phyloP scores from a whole-genome alignment of 768 basidiomycete species.

The Tremella mesenterica region DNA sequence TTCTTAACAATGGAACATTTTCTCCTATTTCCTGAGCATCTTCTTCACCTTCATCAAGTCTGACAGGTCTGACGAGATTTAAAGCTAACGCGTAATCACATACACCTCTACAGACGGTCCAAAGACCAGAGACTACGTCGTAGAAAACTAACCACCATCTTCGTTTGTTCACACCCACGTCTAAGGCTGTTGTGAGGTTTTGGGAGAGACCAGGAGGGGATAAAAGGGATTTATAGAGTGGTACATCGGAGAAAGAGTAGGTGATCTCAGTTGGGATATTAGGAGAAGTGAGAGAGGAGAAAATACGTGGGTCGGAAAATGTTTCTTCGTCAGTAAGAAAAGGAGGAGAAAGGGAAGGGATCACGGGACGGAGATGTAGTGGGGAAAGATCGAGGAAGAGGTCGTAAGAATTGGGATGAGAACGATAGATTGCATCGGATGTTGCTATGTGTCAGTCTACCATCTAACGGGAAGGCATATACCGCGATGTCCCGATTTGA shows the following conservation, averaged over 20 bases:
- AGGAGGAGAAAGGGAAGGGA: slow-evolving; percentile 3
- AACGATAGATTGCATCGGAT: slow-evolving; percentile 38
- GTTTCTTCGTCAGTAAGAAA: not conserved
- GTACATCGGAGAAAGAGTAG: slow-evolving; percentile 34
- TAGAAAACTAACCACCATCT: slow-evolving; percentile 34
- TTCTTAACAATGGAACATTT: not conserved
- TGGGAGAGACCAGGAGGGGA: slow-evolving; percentile 17
- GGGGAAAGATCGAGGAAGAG: slow-evolving; percentile 39
- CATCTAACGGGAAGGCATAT: not conserved
- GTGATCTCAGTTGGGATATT: slow-evolving; percentile 3
- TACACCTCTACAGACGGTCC: slow-evolving; percentile 38
- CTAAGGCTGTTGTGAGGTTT: not conserved
- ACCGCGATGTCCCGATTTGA: not conserved
- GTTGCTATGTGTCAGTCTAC: slow-evolving; percentile 25
- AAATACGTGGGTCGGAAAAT: not conserved
- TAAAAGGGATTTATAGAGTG: slow-evolving; percentile 31
- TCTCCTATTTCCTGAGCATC: slow-evolving; percentile 19
- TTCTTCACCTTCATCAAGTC: slow-evolving; percentile 26
- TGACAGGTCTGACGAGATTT: slow-evolving; percentile 1
- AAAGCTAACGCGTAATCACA: slow-evolving; percentile 37
- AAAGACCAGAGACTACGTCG: slow-evolving; percentile 25
- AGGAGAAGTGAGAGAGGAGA: slow-evolving; percentile 7
- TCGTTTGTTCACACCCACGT: slow-evolving; percentile 3
- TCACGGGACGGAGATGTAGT: not conserved
- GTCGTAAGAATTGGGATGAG: slow-evolving; percentile 32